phyloP scores from a whole-genome alignment of 1,284 basidiomycete genomes.

The Cutaneotrichosporon sp. region DNA sequence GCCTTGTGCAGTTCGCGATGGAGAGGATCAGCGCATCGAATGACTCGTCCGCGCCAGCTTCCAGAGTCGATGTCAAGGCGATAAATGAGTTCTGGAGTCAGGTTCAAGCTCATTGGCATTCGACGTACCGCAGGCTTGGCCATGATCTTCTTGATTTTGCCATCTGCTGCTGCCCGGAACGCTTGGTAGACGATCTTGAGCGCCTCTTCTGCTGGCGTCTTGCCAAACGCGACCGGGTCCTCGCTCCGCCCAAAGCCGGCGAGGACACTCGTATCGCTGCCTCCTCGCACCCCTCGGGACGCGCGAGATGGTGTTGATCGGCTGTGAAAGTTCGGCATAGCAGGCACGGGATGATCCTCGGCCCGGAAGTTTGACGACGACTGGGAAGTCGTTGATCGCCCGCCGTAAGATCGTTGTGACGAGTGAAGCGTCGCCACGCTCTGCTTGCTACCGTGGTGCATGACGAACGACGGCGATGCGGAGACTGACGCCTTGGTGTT shows the following conservation, averaged over 20 bases:
- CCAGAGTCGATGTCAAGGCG: constrained; percentile 66
- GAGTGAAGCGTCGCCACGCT: constrained; percentile 37
- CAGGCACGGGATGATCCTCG: constrained; percentile 44
- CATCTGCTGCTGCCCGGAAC: constrained; percentile 74
- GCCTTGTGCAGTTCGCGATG: constrained; percentile 81
- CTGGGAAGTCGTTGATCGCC: constrained; percentile 41
- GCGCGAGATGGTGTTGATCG: constrained; percentile 40
- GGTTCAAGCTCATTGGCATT: constrained; percentile 38
- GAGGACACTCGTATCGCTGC: constrained; percentile 46
- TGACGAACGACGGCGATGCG: constrained; percentile 4
- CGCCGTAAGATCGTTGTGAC: constrained; percentile 41
- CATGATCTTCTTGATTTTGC: constrained; percentile 72
- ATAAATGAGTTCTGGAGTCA: constrained; percentile 66
- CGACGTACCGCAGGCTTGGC: constrained; percentile 63
- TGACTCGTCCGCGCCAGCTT: constrained; percentile 67
- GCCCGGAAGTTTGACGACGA: constrained; percentile 43
- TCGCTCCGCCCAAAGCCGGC: constrained; percentile 30
- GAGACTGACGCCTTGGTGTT: constrained; percentile 19
- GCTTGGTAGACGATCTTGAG: constrained; percentile 81
- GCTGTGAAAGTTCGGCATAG: constrained; percentile 42
- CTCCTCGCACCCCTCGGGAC: constrained; percentile 37
- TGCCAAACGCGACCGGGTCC: constrained; percentile 35
- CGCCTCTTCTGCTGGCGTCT: constrained; percentile 80
- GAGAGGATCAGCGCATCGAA: constrained; percentile 81
- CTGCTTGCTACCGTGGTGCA: constrained; percentile 36